These are phyloP conservation scores for Neurospora sp. DNA, from an alignment of 495 filamentous ascomycete genomes.

Conservation along the genomic window DNA sequence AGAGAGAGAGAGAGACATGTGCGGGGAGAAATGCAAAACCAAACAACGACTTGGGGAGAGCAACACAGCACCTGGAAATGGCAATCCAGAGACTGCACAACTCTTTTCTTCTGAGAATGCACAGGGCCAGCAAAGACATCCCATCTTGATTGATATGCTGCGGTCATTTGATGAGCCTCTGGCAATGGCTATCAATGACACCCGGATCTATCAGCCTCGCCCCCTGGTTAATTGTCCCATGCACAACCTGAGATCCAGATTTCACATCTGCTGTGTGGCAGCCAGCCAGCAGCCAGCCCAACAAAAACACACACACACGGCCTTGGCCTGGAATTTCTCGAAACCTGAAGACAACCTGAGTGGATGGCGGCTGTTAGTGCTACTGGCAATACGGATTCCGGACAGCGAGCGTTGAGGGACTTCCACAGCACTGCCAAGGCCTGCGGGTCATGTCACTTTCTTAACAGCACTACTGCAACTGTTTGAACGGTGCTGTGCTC, in stretches of 20 bases:
- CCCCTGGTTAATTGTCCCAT: conserved; percentile 20
- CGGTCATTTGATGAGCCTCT: conserved; percentile 8
- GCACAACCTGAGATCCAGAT: conserved; percentile 10
- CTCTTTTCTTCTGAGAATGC: background rate
- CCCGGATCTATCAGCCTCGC: conserved; percentile 5
- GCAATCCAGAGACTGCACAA: background rate
- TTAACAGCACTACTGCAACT: background rate
- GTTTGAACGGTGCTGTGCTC: background rate
- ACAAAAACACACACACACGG: background rate
- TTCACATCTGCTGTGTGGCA: background rate
- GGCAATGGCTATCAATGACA: conserved; percentile 17
- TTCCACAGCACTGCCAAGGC: background rate
- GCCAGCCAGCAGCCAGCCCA: background rate
- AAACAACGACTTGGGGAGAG: background rate
- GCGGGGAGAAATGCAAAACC: conserved; percentile 6
- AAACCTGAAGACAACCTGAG: background rate
- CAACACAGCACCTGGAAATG: background rate
- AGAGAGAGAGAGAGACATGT: conserved; percentile 1
- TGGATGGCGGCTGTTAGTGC: background rate
- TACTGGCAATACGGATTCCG: background rate
- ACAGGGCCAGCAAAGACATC: background rate
- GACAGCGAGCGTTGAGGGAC: background rate
- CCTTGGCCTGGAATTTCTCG: background rate
- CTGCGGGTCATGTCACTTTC: background rate
- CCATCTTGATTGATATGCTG: conserved; percentile 11